A percentile compares a stretch with the other conserved stretches of the same genome.
Conservation (phyloP, 768 basidiomycete genomes). For the Imleria badia region DNA sequence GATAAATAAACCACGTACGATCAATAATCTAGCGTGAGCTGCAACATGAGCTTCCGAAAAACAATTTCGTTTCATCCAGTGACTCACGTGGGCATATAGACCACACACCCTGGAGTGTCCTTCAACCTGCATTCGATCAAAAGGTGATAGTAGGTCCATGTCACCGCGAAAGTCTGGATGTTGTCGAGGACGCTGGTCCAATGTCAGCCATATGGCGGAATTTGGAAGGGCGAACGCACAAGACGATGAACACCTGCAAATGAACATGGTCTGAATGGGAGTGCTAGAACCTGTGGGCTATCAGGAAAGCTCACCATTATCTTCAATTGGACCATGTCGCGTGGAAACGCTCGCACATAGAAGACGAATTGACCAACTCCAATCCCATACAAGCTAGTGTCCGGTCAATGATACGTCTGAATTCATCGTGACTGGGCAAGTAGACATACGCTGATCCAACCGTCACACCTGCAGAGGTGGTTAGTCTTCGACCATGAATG, state of each 20-base stretch:
- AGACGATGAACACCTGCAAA: constrained; percentile 4
- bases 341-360: constrained; percentile 19
- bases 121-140: constrained; percentile 13
- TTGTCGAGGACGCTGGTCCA: constrained; percentile 9
- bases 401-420: neutral
- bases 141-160: neutral
- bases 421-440: neutral
- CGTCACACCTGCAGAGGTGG: constrained; percentile 18
- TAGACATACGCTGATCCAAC: constrained; percentile 13
- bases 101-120: neutral
- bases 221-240: neutral
- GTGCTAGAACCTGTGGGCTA: neutral
- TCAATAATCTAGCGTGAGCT: neutral
- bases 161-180: neutral
- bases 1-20: neutral
- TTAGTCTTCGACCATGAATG: neutral
- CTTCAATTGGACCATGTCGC: constrained; percentile 11
- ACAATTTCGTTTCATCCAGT: neutral
- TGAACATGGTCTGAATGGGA: neutral
- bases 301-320: constrained; percentile 9
- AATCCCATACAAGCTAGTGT: constrained; percentile 19
- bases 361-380: constrained; percentile 18
- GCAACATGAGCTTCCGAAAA: neutral
- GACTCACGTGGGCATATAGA: constrained; percentile 10
- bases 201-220: neutral